Percentiles rank a stretch among this genome's conserved stretches.
Conservation (phyloP, 2,329 filamentous ascomycete genomes). For the Pyrenophora graminea region DNA sequence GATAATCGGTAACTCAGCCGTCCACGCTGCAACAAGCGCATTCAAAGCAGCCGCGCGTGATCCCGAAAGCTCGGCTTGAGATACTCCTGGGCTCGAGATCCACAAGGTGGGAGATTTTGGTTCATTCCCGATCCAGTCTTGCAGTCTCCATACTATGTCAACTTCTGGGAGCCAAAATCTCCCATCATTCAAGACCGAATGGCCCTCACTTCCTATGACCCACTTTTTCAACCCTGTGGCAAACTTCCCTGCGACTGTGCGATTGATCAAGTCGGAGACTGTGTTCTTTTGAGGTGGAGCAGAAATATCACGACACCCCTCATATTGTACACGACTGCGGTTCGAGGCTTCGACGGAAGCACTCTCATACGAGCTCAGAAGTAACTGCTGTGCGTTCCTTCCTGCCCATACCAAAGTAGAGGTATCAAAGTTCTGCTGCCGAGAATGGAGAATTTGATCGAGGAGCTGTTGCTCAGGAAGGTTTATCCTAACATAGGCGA, state of each 20-base stretch:
- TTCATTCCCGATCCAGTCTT: constrained; percentile 9
- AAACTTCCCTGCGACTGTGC: not conserved
- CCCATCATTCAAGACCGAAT: constrained; percentile 12
- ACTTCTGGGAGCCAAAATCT: constrained; percentile 11
- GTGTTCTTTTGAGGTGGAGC: not conserved
- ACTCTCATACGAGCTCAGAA: not conserved
- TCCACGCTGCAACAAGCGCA: constrained; percentile 14
- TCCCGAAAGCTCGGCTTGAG: not conserved
- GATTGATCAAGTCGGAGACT: not conserved
- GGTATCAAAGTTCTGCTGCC: not conserved
- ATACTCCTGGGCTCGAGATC: constrained; percentile 8
- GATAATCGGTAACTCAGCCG: constrained; percentile 15
- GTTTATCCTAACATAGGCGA: not conserved
- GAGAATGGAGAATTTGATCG: not conserved
- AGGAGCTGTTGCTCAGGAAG: not conserved
- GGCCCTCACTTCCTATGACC: constrained; percentile 16
- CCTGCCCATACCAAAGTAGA: not conserved
- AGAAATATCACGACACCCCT: not conserved
- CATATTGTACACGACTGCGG: not conserved
- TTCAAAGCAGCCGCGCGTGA: constrained; percentile 16
- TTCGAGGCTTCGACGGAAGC: not conserved
- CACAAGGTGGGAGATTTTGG: constrained; percentile 3
- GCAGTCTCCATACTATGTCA: constrained; percentile 2
- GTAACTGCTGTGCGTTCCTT: not conserved
- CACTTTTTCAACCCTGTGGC: constrained; percentile 1